Evolutionary conservation across 1,139 yeast species (phyloP), one percentile per base, ranked within the genome.

Genomic region (Kodamaea sp.): DNA sequence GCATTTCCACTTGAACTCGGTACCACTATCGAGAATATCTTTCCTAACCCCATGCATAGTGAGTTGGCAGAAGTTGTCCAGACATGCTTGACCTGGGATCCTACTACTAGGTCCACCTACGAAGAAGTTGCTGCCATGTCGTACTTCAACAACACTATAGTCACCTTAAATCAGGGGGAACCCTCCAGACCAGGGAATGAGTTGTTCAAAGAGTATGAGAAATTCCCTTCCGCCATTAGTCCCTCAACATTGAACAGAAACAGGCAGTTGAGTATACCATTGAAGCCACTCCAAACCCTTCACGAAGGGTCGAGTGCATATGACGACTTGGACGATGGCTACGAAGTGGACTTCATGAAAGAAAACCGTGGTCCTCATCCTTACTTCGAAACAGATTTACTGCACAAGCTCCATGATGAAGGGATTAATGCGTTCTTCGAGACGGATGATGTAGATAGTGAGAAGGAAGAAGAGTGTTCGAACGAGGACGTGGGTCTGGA

Each of bases 21-120:
- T 0, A 34, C 47, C 2, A 43, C 44, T 2, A 48, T 65, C 6
- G 41, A 47, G 8, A 57, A 62, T 11, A 41, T 70, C 4, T 37
- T 67, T 19, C 60, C 61, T 2, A 39, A 48, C 20, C 44, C 57
- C 1, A 43, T 38, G 7, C 51, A 58, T 20, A 18, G 26, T 2
- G 62, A 61, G 6, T 62, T 81, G 29, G 63, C 68, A 29, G 73
- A 73, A 13, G 76, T 80, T 3, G 67, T 81, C n/a, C 66, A 69
- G 47, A 58, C 63, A 0, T 83, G 89, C 50, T 63, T 83, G 20
- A 58, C 68, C 9, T 83, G 92, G 92, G 76, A 82, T 52, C 89
- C 90, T 1, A 57, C 60, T 19, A 51, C 59, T 5, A 66, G 92
- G 47, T 69, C 75, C 1, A 67, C 70, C 34, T 79, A 72, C 4